Evolutionary conservation across 352 stramenopile genomes (phyloP).

Genomic region (Phytophthora megakarya): DNA sequence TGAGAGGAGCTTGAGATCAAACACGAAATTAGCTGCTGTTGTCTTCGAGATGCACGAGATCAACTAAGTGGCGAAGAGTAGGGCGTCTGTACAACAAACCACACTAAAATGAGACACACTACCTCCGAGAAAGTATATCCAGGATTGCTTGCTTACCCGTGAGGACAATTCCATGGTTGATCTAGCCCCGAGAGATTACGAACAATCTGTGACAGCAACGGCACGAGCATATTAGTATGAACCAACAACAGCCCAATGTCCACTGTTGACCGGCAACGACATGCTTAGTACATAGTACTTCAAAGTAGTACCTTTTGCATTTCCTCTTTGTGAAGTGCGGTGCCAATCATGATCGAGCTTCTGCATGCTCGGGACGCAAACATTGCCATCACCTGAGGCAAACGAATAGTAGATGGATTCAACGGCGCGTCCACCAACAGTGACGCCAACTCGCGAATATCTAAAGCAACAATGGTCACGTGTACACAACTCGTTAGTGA

Average conservation of each 20-base stretch:
- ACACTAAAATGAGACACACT: neutral
- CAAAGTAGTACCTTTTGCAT: slow-evolving; percentile 94
- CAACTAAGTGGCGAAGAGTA: slow-evolving; percentile 78
- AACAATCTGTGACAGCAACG: slow-evolving; percentile 61
- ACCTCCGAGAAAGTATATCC: neutral
- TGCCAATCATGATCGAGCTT: slow-evolving; percentile 97
- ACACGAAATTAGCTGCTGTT: slow-evolving; percentile 25
- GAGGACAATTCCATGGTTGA: slow-evolving; percentile 96
- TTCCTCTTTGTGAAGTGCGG: slow-evolving; percentile 88
- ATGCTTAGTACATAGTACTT: no score
- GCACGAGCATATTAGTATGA: neutral
- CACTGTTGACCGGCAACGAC: neutral
- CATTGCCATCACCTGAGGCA: slow-evolving; percentile 96
- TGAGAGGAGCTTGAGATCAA: slow-evolving; percentile 18
- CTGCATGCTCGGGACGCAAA: slow-evolving; percentile 96
- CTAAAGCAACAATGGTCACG: slow-evolving; percentile 32
- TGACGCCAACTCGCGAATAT: slow-evolving; percentile 89
- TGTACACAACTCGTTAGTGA: neutral
- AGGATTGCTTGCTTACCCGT: slow-evolving; percentile 57
- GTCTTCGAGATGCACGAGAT: slow-evolving; percentile 52
- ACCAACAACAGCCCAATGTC: neutral
- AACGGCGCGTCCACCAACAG: slow-evolving; percentile 72
- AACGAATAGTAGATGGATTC: slow-evolving; percentile 62
- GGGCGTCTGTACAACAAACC: slow-evolving; percentile 71
- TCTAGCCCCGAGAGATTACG: slow-evolving; percentile 90